Percentiles rank a stretch among this genome's conserved stretches.
Conservation (phyloP, 2,329 filamentous ascomycete genomes). For the Fusarium sp. region DNA sequence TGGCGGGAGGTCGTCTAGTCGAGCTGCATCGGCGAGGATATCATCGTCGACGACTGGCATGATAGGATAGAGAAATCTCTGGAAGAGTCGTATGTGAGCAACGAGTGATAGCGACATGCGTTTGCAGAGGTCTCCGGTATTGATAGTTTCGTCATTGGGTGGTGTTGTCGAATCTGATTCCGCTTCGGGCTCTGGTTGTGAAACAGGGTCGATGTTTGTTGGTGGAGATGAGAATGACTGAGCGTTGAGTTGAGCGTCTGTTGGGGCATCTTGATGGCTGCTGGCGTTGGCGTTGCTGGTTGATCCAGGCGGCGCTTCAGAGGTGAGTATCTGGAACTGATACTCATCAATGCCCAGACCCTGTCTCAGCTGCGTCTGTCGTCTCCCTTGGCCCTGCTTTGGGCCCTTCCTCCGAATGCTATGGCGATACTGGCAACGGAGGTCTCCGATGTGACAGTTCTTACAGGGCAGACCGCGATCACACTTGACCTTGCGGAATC, state of each 20-base stretch:
- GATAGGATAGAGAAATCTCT: slow-evolving; percentile 48
- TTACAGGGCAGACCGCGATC: slow-evolving; percentile 46
- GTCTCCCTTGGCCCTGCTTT: slow-evolving; percentile 43
- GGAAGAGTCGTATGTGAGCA: slow-evolving; percentile 45
- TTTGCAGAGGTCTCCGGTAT: slow-evolving; percentile 21
- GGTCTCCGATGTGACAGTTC: slow-evolving; percentile 42
- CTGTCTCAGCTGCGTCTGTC: slow-evolving; percentile 44
- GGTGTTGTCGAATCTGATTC: neutral
- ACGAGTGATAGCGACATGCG: slow-evolving; percentile 37
- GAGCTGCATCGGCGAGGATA: slow-evolving; percentile 41
- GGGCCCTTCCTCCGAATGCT: slow-evolving; percentile 46
- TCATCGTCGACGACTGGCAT: slow-evolving; percentile 47
- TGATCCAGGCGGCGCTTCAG: neutral
- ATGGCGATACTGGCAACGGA: slow-evolving; percentile 47
- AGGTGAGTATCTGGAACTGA: slow-evolving; percentile 40
- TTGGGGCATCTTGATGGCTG: neutral
- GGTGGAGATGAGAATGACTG: neutral
- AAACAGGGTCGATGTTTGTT: neutral
- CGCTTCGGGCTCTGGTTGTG: neutral
- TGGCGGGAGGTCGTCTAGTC: slow-evolving; percentile 39
- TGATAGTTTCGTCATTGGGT: neutral
- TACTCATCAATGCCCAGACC: slow-evolving; percentile 19
- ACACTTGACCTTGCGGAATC: slow-evolving; percentile 49
- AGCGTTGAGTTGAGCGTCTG: neutral
- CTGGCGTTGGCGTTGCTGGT: neutral